A percentile compares a stretch with the other conserved stretches of the same genome.
phyloP scores from a whole-genome alignment of 441 rosid species.

The Cnidoscolus chayamansa region DNA sequence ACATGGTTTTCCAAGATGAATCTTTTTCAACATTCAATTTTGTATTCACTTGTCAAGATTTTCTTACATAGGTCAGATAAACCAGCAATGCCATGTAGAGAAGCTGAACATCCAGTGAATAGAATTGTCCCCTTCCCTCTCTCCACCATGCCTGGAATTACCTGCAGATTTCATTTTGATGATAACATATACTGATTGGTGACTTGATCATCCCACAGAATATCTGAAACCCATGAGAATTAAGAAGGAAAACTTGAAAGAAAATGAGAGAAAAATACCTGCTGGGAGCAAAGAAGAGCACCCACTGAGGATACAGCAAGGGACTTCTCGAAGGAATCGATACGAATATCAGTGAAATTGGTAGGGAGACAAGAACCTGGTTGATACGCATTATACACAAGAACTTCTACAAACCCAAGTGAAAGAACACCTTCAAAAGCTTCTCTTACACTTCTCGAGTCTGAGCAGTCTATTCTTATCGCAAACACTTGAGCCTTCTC shows the following conservation, averaged over 20 bases:
- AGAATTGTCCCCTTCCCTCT: conserved; percentile 87
- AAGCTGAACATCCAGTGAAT: conserved; percentile 89
- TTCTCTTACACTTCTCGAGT: conserved; percentile 74
- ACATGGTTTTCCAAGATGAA: not conserved
- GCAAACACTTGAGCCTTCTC: conserved; percentile 94
- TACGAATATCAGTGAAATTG: conserved; percentile 55
- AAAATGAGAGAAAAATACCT: conserved; percentile 35
- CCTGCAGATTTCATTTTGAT: conserved; percentile 33
- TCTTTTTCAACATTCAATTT: not conserved
- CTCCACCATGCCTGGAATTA: conserved; percentile 87
- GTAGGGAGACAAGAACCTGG: conserved; percentile 48
- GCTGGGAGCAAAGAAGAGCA: conserved; percentile 87
- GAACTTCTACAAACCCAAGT: conserved; percentile 80
- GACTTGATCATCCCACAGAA: no score
- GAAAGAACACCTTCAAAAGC: conserved; percentile 96
- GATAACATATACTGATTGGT: no score
- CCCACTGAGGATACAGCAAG: conserved; percentile 64
- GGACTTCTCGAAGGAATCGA: conserved; percentile 76
- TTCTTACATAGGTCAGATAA: conserved; percentile 75
- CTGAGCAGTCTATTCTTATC: conserved; percentile 87
- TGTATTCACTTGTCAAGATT: not conserved
- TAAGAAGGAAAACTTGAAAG: not conserved
- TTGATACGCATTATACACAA: conserved; percentile 82
- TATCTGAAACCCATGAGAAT: no score
- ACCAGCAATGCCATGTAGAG: conserved; percentile 77